phyloP scores from a whole-genome alignment of 1,284 basidiomycete species.

The Ceratobasidium theobromae region DNA sequence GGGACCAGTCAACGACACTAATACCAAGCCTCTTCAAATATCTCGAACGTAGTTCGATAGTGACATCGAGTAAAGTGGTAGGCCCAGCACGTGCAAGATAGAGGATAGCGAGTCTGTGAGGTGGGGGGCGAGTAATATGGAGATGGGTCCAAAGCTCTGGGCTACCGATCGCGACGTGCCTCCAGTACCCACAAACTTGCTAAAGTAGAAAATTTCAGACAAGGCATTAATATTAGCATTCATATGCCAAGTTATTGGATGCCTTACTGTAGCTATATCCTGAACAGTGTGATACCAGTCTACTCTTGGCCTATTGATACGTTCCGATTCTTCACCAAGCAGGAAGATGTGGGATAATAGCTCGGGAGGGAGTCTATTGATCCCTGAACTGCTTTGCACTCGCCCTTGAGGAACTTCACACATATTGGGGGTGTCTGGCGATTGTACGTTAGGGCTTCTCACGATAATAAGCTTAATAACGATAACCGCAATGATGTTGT shows the following conservation, averaged over 20 bases:
- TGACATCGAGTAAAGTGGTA: neutral
- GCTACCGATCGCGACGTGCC: slow-evolving; percentile 1
- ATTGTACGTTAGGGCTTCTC: no score
- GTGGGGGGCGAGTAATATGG: neutral
- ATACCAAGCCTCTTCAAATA: neutral
- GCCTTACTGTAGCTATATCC: neutral
- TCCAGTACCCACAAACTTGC: slow-evolving; percentile 14
- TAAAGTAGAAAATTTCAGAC: neutral
- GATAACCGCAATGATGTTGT: no score
- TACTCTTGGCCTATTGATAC: neutral
- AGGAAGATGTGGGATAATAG: neutral
- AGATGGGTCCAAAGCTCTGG: slow-evolving; percentile 22
- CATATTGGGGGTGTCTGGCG: no score
- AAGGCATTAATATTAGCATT: neutral
- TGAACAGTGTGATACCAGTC: neutral
- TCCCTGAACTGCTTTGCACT: neutral
- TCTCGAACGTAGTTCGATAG: neutral
- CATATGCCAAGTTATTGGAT: neutral
- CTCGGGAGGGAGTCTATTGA: neutral
- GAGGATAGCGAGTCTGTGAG: neutral
- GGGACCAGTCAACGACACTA: neutral
- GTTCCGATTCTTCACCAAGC: neutral
- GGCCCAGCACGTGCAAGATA: neutral
- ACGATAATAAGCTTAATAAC: no score
- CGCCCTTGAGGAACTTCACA: neutral